Base-by-base conservation (phyloP, 345 rosid genomes). In the Clarkia xantiana region DNA sequence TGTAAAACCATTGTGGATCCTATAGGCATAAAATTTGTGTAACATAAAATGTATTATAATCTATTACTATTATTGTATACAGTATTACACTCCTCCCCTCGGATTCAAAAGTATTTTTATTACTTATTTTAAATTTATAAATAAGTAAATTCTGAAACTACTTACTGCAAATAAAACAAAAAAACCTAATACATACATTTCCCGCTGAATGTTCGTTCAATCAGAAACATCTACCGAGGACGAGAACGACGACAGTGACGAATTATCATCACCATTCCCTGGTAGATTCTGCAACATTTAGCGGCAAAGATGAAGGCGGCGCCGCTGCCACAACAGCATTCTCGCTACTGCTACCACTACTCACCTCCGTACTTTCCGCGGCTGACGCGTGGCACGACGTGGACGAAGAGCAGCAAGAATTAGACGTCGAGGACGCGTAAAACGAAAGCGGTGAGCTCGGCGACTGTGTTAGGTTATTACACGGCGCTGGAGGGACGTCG, bases 371-470 rank as follows among this genome's bases (percentile, higher is more conserved):
- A 15, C 49, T 61, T 52, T 61, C 65, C 44, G 49, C 17, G 1
- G 70, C 62, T 47, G 79, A 62, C 41, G 70, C 69, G 58, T 75
- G 59, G 12, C 68, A 71, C 14, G 77, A 29, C 36, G 36, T 62
- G 18, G 67, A 62, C 10, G 73, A 61, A 29, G 76, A 64, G 42
- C 72, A 68, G 11, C 69, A 66, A 2, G 65, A 42, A 29, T 29
- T 29, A 29, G 36, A 29, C 6, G 60, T 29, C 14, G 60, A 43
- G 16, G 74, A 75, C 8, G 78, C 69, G 68, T 67, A 74, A 18
- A 77, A 73, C 0, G 84, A 73, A 44, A 74, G 69, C 11, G 87
- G 80, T 51, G 86, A 76, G 41, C 62, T 63, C 42, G 87, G 76
- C 65, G 94, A 76, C 36, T 29, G 36, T 4, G 36, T 29, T 29